Evolutionary conservation across 2,329 filamentous ascomycete species (phyloP), one percentile per base, ranked within the genome.

Genomic region (Plectosphaerella cucumerina): DNA sequence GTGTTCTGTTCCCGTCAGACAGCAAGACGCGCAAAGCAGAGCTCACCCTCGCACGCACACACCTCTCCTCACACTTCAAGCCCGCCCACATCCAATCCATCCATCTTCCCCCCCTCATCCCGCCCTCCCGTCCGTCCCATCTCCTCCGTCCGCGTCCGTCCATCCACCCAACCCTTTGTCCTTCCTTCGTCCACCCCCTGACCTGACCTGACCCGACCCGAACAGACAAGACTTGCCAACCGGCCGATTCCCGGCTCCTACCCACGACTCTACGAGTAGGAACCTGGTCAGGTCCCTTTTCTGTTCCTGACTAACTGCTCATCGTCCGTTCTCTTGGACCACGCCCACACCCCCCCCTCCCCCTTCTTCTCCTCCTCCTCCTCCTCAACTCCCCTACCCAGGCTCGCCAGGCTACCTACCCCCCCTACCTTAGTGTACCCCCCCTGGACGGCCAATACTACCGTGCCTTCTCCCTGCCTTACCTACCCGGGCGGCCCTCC

Each of bases 351-450:
- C 5, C 23, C 23, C 23, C 26, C 26, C n/a, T n/a, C n/a, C 52
- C 51, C 51, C 37, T 39, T 23, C 49, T 42, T 22, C 45, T 48
- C n/a, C 33, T 41, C 47, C 51, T 43, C 48, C 45, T 34, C 31
- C 14, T 39, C 17, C 50, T 41, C 42, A n/a, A 35, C 35, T 23
- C 49, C 47, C 41, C 18, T 45, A 43, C 47, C 49, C 39, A 49
- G 31, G 31, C 26, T 44, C 50, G 33, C 18, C 51, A 44, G 42
- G n/a, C n/a, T 51, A 47, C 47, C 50, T 48, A 17, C 43, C 52
- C 35, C 18, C 44, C 44, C 34, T 42, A 43, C 47, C 43, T 50
- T n/a, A n/a, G n/a, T n/a, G n/a, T n/a, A 49, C 41, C 33, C 47
- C 44, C 45, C n/a, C 37, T 20, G 23, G 39, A 49, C 42, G 17